Evolutionary conservation across 1,139 yeast species (phyloP), one percentile per base, ranked within the genome.

Genomic region (Diutina scorzettiae): DNA sequence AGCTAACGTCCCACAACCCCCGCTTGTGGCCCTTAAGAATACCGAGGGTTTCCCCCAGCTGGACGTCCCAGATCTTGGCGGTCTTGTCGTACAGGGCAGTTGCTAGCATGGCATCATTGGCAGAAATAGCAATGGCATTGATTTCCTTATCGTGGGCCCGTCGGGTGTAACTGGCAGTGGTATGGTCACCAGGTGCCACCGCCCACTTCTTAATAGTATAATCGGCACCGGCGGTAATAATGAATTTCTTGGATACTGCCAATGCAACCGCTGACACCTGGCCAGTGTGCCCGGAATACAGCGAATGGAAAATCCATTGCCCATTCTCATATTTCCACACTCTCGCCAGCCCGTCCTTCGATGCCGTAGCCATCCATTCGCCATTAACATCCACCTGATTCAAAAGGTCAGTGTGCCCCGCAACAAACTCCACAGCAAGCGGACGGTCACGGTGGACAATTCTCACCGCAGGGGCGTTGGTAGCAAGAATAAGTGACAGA

Each of bases 91-190:
- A 95, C n/a, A 96, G 84, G 1, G 96, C 97, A 4, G 96, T 82
- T 1, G 96, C 97, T 54, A 91, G 78, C 47, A 71, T 68, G 49
- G 81, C 82, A 59, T 91, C 94, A 54, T 89, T 87, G 11, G 96
- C 95, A 5, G 96, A 73, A 2, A 91, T 69, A 49, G 86, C 96
- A 42, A 93, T 64, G 3, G 93, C 76, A 55, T 91, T 93, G 46
- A 91, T 89, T 59, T 91, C 96, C 58, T 91, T 91, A 44, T 91
- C 98, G 59, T 91, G 99, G 0, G 96, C 98, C 54, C 91, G 77
- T 65, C 96, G 76, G 0, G 98, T 91, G 59, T 81, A 91, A 40
- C 78, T 81, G 3, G 96, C 80, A 1, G 72, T 64, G 45, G 63
- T 70, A 9, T 76, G 63, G 3, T 59, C 52, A 5, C 44, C 54